Conservation (phyloP, 768 basidiomycete species). For the Termitomyces sp. region DNA sequence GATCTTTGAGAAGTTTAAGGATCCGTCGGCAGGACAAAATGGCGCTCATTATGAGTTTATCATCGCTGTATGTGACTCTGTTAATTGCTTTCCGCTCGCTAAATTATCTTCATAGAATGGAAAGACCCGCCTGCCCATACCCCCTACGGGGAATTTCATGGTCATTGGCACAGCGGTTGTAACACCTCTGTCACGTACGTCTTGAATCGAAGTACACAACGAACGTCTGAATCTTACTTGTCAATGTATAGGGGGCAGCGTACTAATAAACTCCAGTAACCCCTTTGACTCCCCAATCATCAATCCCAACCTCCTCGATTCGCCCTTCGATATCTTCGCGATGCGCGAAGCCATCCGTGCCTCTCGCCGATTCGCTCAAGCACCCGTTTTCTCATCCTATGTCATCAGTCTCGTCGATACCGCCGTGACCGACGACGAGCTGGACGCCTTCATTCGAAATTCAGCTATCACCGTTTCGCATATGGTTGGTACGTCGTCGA, state of each 20-base stretch:
- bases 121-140: constrained; percentile 15
- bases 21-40: constrained; percentile 22
- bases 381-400: constrained; percentile 20
- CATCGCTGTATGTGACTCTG: constrained; percentile 21
- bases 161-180: constrained; percentile 20
- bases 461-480: constrained; percentile 26
- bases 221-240: background rate
- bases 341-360: constrained; percentile 23
- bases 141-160: constrained; percentile 22
- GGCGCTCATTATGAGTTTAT: constrained; percentile 24
- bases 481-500: constrained; percentile 25
- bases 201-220: background rate
- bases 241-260: constrained; percentile 19
- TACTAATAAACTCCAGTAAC: constrained; percentile 30
- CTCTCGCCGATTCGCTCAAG: constrained; percentile 18
- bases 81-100: background rate
- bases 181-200: constrained; percentile 23
- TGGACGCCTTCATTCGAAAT: constrained; percentile 21
- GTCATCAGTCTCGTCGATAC: constrained; percentile 18
- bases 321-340: constrained; percentile 19
- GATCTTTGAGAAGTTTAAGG: constrained; percentile 17
- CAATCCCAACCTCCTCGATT: constrained; percentile 40
- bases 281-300: constrained; percentile 42
- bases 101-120: constrained; percentile 10
- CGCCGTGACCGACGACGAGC: constrained; percentile 22